These are phyloP conservation scores for Hymenoscyphus linearis DNA, from an alignment of 2,329 filamentous ascomycete genomes.

Conservation along the genomic window DNA sequence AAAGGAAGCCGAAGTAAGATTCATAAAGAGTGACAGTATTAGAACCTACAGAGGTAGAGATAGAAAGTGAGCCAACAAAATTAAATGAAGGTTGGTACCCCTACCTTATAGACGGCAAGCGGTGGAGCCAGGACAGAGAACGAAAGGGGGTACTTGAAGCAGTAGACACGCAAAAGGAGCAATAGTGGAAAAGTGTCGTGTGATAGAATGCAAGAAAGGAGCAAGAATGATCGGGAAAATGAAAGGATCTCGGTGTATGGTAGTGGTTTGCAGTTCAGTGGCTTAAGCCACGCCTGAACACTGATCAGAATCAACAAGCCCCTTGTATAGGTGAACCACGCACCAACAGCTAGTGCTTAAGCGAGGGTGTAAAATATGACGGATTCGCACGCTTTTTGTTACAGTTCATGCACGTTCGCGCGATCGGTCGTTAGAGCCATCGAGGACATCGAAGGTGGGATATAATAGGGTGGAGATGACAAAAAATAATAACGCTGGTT, in stretches of 20 bases:
- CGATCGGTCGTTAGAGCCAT: neutral
- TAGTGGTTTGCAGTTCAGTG: neutral
- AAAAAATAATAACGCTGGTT: neutral
- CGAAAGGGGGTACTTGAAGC: neutral
- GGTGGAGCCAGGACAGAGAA: neutral
- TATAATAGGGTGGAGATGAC: neutral
- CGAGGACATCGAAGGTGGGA: neutral
- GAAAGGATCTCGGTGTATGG: neutral
- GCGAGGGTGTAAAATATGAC: neutral
- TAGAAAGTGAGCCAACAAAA: neutral
- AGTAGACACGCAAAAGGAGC: neutral
- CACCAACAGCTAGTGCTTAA: neutral
- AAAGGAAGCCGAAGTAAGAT: neutral
- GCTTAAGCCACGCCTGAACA: neutral
- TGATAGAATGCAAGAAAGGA: neutral
- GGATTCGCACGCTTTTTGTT: neutral
- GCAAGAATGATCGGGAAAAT: neutral
- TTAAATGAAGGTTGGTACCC: neutral
- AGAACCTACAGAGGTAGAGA: neutral
- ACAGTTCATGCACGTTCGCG: neutral
- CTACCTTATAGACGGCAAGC: neutral
- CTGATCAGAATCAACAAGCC: neutral
- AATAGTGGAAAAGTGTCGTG: neutral
- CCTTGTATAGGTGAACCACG: neutral
- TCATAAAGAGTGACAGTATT: neutral